A percentile compares a stretch with the other conserved stretches of the same genome.
These are phyloP conservation scores for Penicillium pulvis DNA, from an alignment of 495 filamentous ascomycete genomes.

Conservation along the genomic window DNA sequence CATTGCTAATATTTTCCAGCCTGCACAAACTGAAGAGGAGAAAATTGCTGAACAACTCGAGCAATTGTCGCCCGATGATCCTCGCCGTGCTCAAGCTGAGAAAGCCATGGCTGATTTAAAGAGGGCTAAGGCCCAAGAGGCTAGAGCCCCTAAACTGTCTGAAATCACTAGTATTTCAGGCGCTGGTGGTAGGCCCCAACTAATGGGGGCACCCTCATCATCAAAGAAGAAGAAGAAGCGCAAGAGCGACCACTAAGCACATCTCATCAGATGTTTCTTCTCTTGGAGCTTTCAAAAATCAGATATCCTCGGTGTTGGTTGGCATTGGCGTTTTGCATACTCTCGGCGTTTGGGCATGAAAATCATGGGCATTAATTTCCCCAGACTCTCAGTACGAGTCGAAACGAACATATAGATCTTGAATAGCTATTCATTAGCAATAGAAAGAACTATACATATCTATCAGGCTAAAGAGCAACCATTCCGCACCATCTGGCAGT, in stretches of 20 bases:
- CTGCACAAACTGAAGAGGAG: not conserved
- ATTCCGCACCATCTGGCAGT: not conserved
- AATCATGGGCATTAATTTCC: not conserved
- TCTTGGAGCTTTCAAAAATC: slow-evolving; percentile 1
- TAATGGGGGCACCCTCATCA: slow-evolving; percentile 11
- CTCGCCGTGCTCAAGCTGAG: slow-evolving; percentile 10
- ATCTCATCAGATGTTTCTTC: not conserved
- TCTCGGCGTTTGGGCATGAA: slow-evolving; percentile 12
- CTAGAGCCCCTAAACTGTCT: slow-evolving; percentile 15
- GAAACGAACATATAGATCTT: not conserved
- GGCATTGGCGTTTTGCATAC: slow-evolving; percentile 13
- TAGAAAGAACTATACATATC: not conserved
- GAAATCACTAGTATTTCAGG: slow-evolving; percentile 43
- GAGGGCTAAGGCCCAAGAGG: not conserved
- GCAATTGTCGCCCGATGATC: not conserved
- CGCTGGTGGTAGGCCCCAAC: slow-evolving; percentile 10
- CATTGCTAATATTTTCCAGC: not conserved
- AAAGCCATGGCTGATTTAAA: slow-evolving; percentile 15
- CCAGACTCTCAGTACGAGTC: not conserved
- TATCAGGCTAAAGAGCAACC: not conserved
- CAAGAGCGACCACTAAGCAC: slow-evolving; percentile 21
- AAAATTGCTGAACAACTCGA: not conserved
- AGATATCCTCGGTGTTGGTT: slow-evolving; percentile 1
- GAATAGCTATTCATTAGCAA: not conserved
- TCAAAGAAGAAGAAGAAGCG: slow-evolving; percentile 39